Percentiles rank a stretch among this genome's conserved stretches.
Conservation (phyloP, 2,329 filamentous ascomycete genomes). For the Macrophomina tecta region DNA sequence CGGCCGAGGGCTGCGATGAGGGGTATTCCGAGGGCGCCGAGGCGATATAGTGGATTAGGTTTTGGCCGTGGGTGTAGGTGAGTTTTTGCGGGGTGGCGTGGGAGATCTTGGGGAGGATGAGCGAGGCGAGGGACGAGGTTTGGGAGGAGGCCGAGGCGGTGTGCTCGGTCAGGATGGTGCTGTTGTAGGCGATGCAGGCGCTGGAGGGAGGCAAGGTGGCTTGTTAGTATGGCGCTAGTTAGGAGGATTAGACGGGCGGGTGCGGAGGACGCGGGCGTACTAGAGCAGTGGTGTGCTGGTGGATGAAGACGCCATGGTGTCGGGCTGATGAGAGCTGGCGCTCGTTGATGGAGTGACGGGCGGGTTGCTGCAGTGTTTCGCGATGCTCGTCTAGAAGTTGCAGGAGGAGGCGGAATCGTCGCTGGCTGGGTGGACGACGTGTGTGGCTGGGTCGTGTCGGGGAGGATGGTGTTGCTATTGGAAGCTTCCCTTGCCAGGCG, state of each 20-base stretch:
- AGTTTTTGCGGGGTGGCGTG: conserved; percentile 83
- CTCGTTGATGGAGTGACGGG: not conserved
- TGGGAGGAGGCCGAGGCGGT: conserved; percentile 83
- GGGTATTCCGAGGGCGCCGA: conserved; percentile 75
- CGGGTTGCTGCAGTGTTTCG: not conserved
- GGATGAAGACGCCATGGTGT: conserved; percentile 46
- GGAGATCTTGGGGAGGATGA: conserved; percentile 93
- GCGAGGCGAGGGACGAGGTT: conserved; percentile 84
- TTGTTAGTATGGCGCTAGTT: conserved; percentile 29
- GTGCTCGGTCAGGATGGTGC: conserved; percentile 91
- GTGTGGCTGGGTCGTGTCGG: conserved; percentile 1
- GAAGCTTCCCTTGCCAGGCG: conserved; percentile 5
- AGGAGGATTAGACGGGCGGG: not conserved
- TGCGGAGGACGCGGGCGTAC: conserved; percentile 33
- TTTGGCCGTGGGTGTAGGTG: conserved; percentile 88
- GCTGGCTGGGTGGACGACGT: not conserved
- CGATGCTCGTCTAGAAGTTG: not conserved
- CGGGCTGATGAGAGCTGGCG: not conserved
- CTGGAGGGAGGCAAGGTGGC: conserved; percentile 52
- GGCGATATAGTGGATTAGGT: conserved; percentile 95
- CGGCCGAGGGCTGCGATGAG: conserved; percentile 62
- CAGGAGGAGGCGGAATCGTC: not conserved
- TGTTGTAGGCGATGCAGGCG: conserved; percentile 92
- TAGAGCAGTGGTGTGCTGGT: conserved; percentile 47
- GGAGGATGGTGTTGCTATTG: conserved; percentile 5